Conservation (phyloP, 169 alveolate species). For the Perkinsus marinus region DNA sequence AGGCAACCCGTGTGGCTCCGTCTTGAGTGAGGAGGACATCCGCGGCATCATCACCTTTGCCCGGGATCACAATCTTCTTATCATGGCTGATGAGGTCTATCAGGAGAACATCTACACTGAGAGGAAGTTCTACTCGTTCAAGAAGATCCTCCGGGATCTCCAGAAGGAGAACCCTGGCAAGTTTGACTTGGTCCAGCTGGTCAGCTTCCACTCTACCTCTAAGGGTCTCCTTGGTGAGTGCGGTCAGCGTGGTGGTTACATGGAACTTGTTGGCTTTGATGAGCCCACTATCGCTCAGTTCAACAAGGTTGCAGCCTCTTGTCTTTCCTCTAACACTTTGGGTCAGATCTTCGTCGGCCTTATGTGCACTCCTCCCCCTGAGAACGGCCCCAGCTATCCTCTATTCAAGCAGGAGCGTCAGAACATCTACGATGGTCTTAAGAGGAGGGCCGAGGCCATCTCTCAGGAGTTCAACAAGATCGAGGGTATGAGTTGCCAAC, state of each 20-base stretch:
- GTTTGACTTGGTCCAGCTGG: conserved; percentile 36
- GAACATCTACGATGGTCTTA: conserved; percentile 34
- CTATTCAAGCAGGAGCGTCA: conserved; percentile 38
- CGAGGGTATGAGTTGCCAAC: conserved; percentile 39
- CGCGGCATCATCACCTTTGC: conserved; percentile 45
- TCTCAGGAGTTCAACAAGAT: conserved; percentile 37
- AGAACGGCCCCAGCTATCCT: conserved; percentile 41
- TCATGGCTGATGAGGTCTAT: conserved; percentile 76
- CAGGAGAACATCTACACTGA: conserved; percentile 57
- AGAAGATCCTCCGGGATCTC: conserved; percentile 29
- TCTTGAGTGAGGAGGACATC: conserved; percentile 38
- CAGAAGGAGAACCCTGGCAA: conserved; percentile 7
- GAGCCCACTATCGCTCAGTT: conserved; percentile 45
- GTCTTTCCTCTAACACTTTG: conserved; percentile 54
- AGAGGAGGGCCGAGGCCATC: conserved; percentile 40
- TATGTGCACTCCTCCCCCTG: conserved; percentile 52
- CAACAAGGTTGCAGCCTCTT: conserved; percentile 50
- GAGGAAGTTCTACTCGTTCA: conserved; percentile 43
- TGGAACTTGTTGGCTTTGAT: conserved; percentile 45
- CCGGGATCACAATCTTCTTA: conserved; percentile 41
- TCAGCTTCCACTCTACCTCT: conserved; percentile 55
- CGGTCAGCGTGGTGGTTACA: conserved; percentile 71
- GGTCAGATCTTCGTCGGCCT: conserved; percentile 52
- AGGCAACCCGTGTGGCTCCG: conserved; percentile 70
- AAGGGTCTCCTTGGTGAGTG: conserved; percentile 74